Evolutionary conservation across 805 yeast species (phyloP), one percentile per base, ranked within the genome.

Genomic region (Kurtzmaniella cleridarum): DNA sequence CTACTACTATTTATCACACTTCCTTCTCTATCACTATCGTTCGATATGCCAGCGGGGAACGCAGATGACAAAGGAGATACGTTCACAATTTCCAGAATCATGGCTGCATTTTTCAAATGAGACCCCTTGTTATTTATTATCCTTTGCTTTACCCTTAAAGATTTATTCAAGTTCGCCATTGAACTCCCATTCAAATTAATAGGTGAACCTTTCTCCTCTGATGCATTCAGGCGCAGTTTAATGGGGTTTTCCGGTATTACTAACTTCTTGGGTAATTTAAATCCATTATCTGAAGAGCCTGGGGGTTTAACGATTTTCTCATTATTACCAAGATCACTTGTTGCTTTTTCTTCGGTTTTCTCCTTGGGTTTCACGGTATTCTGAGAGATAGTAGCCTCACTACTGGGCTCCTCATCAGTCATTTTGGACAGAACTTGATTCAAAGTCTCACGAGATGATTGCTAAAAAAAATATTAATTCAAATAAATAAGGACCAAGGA

Each of bases 131-230:
- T 42, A 35, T 46, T 60, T 41, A 66, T 62, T 36, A 66, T 55
- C 41, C 61, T 62, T 42, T 68, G 74, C 40, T 68, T 67, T 28
- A 69, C 72, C 43, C 64, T 66, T 20, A 69, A 43, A 3, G 72
- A 60, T 43, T 68, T 67, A 49, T 69, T 69, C 35, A 69, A 55
- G 49, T 63, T 66, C 20, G 70, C 57, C 27, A 68, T 60, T 23
- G 62, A 60, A 34, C 51, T 56, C 36, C 55, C 55, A 35, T 58
- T 55, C n/a, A 57, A 41, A 26, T 36, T 28, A 4, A 23, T n/a
- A 33, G 13, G 27, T 12, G n/a, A 28, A 33, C 26, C 30, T 9
- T 5, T 4, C 10, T 27, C 30, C 5, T 27, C 30, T 27, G 30
- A 27, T 27, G 5, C 5, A 9, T 5, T 11, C 4, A 12, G 11